phyloP scores from a whole-genome alignment of 306 rosid species.

The Canavalia ensiformis region DNA sequence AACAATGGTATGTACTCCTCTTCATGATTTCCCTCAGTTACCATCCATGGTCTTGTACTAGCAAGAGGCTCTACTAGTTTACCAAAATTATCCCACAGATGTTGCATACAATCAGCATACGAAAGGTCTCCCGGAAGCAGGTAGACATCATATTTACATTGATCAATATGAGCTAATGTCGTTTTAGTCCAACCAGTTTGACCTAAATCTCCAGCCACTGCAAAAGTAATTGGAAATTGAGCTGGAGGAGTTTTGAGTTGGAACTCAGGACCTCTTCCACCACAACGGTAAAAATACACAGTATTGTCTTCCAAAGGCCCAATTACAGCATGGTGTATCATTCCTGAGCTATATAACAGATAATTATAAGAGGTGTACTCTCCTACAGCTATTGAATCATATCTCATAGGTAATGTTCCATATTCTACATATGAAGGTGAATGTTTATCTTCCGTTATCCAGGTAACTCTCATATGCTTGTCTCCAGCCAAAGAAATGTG shows the following conservation, averaged over 20 bases:
- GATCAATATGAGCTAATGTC: constrained; percentile 82
- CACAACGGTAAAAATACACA: constrained; percentile 81
- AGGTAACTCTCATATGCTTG: constrained; percentile 76
- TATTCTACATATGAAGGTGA: constrained; percentile 84
- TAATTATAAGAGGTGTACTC: constrained; percentile 79
- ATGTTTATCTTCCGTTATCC: constrained; percentile 71
- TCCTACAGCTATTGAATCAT: constrained; percentile 71
- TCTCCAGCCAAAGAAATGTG: constrained; percentile 93
- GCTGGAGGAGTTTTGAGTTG: constrained; percentile 88
- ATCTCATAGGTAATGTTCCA: constrained; percentile 73
- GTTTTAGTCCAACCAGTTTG: constrained; percentile 96
- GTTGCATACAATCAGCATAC: constrained; percentile 88
- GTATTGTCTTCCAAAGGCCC: constrained; percentile 84
- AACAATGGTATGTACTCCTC: constrained; percentile 69
- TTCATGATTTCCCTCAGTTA: constrained; percentile 94
- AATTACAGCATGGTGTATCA: constrained; percentile 90
- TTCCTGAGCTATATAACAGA: constrained; percentile 80
- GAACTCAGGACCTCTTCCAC: constrained; percentile 79
- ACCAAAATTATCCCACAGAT: constrained; percentile 88
- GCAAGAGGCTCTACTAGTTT: constrained; percentile 92
- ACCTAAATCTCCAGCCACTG: constrained; percentile 93
- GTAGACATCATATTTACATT: constrained; percentile 82
- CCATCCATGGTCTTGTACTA: constrained; percentile 98
- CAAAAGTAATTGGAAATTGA: constrained; percentile 80
- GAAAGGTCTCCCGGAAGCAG: constrained; percentile 97